phyloP scores from a whole-genome alignment of 345 rosid species.

The Noccaea caerulescens region DNA sequence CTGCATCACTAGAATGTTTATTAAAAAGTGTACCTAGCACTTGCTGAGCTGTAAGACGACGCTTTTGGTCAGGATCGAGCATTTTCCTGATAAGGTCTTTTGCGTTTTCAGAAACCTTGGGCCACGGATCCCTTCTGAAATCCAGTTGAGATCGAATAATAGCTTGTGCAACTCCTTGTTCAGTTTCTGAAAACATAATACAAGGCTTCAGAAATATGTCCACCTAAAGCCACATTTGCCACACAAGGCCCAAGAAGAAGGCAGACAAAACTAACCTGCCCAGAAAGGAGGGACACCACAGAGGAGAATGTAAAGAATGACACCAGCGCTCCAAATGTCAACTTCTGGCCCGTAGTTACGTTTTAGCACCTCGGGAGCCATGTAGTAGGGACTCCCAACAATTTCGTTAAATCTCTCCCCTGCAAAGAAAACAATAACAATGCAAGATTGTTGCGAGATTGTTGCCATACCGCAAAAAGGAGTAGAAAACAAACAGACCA shows the following conservation, averaged over 20 bases:
- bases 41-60: conserved; percentile 90
- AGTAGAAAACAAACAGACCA: neutral
- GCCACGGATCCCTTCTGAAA: conserved; percentile 99
- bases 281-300: conserved; percentile 98
- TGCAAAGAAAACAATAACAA: conserved; percentile 44
- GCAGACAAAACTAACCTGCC: conserved; percentile 70
- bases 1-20: neutral
- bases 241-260: neutral
- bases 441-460: conserved; percentile 11
- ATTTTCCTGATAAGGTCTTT: conserved; percentile 92
- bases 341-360: conserved; percentile 89
- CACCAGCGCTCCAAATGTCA: conserved; percentile 98
- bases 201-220: neutral
- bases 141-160: conserved; percentile 76
- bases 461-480: neutral
- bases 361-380: conserved; percentile 97
- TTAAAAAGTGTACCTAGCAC: conserved; percentile 68
- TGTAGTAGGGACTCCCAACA: conserved; percentile 97
- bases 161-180: conserved; percentile 97
- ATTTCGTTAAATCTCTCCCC: conserved; percentile 88
- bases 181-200: conserved; percentile 71
- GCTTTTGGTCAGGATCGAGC: conserved; percentile 90
- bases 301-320: conserved; percentile 85
- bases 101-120: conserved; percentile 86
- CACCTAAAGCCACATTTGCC: neutral